Base-by-base conservation (phyloP, 179 eudicot species). In the Drosera spatulata region DNA sequence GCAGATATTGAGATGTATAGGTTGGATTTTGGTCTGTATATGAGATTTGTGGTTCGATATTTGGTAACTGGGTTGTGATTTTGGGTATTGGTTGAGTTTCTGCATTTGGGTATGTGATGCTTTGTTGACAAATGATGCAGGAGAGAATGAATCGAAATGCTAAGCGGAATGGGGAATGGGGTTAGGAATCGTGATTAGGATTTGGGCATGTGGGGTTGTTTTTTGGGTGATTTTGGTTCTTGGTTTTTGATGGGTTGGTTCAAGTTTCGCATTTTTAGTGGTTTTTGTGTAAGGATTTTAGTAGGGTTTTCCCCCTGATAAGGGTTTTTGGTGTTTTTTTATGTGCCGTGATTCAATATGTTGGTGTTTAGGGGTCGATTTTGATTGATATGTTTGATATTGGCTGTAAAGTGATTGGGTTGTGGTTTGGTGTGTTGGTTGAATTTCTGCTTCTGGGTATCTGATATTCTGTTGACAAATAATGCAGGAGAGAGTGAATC, bases 81-180 rank as follows among this genome's bases (percentile, higher is more conserved):
- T 22, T 22, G 0, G 33, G 33, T 22, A 22, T 22, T 22, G 33
- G 33, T 22, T 22, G 33, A 22, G 33, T 22, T 22, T 22, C 33
- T 22, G 33, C 33, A 22, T 22, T 22, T 22, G 33, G 33, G 33
- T 22, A 22, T 22, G 33, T 22, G 33, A 22, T 22, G 33, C 33
- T 22, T 22, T 22, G 33, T 22, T 22, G 33, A 22, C 33, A 22
- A 22, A 22, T 22, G 33, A 22, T 62, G 41, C 67, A 77, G 87
- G 63, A 51, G 42, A 51, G 14, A 55, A 47, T 61, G 57, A 39
- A 43, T 61, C 60, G 41, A 65, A n/a, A 43, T 72, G 67, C 41
- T 0, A 22, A 22, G 1, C 33, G 33, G 33, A 22, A 22, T 22
- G 33, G 33, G 33, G 33, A 22, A 22, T 22, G 33, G 33, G 33